Evolutionary conservation across 768 basidiomycete genomes (phyloP).

Genomic region (Amanita rimosa): DNA sequence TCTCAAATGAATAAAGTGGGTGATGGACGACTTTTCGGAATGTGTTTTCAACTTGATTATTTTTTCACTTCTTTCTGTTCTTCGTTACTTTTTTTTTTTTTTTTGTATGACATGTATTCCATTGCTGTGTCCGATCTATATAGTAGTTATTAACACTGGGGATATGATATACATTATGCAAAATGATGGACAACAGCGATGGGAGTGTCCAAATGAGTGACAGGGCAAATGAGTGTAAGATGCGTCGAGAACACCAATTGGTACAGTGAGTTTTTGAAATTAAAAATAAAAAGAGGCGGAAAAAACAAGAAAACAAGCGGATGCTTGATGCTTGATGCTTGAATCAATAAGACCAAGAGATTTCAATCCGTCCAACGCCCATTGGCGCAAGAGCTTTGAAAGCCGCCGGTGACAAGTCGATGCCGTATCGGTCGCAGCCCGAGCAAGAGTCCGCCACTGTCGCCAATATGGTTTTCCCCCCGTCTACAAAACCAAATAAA

Average conservation of each 20-base stretch:
- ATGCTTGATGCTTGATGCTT: neutral
- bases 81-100: neutral
- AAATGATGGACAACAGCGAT: neutral
- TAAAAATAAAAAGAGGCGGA: neutral
- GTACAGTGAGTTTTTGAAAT: too few species aligned
- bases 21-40: too few species aligned
- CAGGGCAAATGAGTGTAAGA: too few species aligned
- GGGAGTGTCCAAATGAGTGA: neutral
- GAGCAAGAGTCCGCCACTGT: conserved; percentile 19
- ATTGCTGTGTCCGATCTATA: too few species aligned
- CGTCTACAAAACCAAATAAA: conserved; percentile 11
- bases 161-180: neutral
- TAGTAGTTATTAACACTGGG: neutral
- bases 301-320: too few species aligned
- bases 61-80: too few species aligned
- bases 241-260: too few species aligned
- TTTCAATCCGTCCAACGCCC: conserved; percentile 13
- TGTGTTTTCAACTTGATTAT: too few species aligned
- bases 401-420: conserved; percentile 18
- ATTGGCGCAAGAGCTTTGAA: conserved; percentile 18
- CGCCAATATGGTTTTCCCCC: conserved; percentile 14
- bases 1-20: conserved; percentile 30
- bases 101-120: neutral
- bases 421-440: conserved; percentile 14
- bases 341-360: conserved; percentile 11